Conservation (phyloP, 768 basidiomycete genomes). For the Filobasidium floriforme region DNA sequence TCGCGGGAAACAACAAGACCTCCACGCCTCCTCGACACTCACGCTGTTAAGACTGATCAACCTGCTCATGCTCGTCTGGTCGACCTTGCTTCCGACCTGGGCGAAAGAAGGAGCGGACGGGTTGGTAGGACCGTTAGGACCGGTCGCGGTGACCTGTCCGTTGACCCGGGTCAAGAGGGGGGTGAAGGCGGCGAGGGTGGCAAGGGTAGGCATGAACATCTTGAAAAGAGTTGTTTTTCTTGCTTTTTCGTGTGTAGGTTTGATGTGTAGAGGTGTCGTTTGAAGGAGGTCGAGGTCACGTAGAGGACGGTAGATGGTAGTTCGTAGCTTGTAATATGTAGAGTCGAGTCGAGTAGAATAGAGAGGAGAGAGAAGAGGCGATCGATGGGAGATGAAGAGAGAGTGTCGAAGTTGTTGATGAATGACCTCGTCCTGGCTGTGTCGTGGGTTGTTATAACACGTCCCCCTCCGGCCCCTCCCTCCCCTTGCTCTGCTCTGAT, state of each 20-base stretch:
- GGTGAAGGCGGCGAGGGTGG: slow-evolving; percentile 1
- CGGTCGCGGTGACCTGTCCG: slow-evolving; percentile 9
- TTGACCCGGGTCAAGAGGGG: slow-evolving; percentile 3
- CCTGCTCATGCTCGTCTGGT: slow-evolving; percentile 42
- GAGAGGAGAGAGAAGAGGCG: not conserved
- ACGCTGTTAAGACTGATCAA: slow-evolving; percentile 39
- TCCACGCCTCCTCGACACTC: not conserved
- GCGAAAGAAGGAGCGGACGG: slow-evolving; percentile 31
- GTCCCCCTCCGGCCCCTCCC: too few relatives aligned
- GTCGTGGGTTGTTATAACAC: too few relatives aligned
- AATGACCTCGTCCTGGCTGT: too few relatives aligned
- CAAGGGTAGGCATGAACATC: slow-evolving; percentile 7
- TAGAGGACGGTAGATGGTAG: not conserved
- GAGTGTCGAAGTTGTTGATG: too few relatives aligned
- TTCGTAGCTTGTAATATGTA: not conserved
- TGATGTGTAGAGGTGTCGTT: not conserved
- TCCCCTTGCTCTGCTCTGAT: too few relatives aligned
- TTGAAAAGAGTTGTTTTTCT: not conserved
- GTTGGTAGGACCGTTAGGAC: slow-evolving; percentile 33
- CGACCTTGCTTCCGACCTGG: slow-evolving; percentile 40
- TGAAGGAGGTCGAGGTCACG: not conserved
- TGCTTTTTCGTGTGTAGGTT: not conserved
- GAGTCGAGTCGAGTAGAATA: not conserved
- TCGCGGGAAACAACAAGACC: not conserved
- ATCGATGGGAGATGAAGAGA: too few relatives aligned